A percentile compares a stretch with the other conserved stretches of the same genome.
phyloP scores from a whole-genome alignment of 1,284 basidiomycete species.

The Exobasidium rhododendri region DNA sequence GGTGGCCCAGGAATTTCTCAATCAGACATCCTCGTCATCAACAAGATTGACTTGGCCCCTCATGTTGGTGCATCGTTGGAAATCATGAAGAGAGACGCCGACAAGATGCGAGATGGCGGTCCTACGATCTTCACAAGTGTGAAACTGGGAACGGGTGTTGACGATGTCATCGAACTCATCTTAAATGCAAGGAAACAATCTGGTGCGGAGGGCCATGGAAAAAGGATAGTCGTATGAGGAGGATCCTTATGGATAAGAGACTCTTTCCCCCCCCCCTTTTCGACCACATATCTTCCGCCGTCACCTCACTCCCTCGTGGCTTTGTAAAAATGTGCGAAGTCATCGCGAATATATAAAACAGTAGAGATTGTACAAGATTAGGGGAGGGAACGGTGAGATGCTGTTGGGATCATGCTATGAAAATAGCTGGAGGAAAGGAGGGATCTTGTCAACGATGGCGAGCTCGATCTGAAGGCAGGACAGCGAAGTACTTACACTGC shows the following conservation, averaged over 20 bases:
- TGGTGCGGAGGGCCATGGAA: constrained; percentile 8
- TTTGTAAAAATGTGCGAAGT: no score
- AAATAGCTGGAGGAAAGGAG: no score
- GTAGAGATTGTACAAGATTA: no score
- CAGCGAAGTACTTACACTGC: constrained; percentile 23
- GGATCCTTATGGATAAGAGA: no score
- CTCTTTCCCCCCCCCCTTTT: no score
- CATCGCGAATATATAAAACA: no score
- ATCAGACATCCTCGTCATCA: constrained; percentile 89
- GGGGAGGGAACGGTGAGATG: no score
- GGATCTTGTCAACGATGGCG: no score
- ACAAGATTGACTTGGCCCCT: constrained; percentile 70
- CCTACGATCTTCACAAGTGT: constrained; percentile 90
- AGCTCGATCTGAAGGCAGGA: no score
- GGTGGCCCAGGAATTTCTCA: constrained; percentile 78
- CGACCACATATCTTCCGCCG: no score
- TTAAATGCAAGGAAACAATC: constrained; percentile 62
- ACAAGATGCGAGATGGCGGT: constrained; percentile 86
- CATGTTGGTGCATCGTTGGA: constrained; percentile 88
- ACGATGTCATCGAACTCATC: constrained; percentile 77
- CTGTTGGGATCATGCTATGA: no score
- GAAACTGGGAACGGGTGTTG: constrained; percentile 73
- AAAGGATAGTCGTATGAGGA: background rate
- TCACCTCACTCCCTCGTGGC: no score
- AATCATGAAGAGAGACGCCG: constrained; percentile 91